Evolutionary conservation across 768 basidiomycete genomes (phyloP).

Genomic region (Megacollybia marginata): DNA sequence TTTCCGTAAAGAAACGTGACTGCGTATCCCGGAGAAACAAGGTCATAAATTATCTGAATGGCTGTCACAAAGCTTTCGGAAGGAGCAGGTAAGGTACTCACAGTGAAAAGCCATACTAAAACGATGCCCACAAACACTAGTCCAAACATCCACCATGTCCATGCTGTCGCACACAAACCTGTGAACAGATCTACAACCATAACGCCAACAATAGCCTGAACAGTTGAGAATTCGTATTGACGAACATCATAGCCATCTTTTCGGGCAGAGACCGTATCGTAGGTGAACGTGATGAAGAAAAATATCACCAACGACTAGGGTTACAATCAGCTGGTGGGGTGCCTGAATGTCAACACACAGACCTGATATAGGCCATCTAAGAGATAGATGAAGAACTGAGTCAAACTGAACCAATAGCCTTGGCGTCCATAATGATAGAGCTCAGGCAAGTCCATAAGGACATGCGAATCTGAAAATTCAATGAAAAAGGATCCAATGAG

Average conservation of each 20-base stretch:
- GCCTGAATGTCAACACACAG: constrained; percentile 11
- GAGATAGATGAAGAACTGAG: constrained; percentile 74
- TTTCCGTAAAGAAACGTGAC: constrained; percentile 68
- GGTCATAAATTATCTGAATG: constrained; percentile 70
- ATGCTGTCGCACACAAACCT: constrained; percentile 79
- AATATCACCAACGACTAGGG: constrained; percentile 79
- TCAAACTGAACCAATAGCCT: constrained; percentile 79
- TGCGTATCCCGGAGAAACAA: constrained; percentile 76
- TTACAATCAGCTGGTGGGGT: constrained; percentile 4
- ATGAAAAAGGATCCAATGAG: background rate
- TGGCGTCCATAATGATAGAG: constrained; percentile 83
- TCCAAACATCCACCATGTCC: constrained; percentile 93
- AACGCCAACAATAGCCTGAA: constrained; percentile 84
- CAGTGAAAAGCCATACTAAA: constrained; percentile 76
- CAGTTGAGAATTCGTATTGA: constrained; percentile 80
- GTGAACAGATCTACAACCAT: constrained; percentile 79
- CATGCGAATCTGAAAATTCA: constrained; percentile 54
- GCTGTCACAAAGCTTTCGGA: background rate
- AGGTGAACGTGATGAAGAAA: constrained; percentile 83
- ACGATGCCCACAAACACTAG: constrained; percentile 74
- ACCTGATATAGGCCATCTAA: constrained; percentile 83
- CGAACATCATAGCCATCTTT: constrained; percentile 69
- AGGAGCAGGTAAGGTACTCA: constrained; percentile 24
- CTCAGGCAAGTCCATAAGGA: constrained; percentile 89
- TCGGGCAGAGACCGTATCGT: constrained; percentile 65